Percentiles rank a stretch among this genome's conserved stretches.
Conservation (phyloP, 352 stramenopile genomes). For the Phytopythium oedochilum region DNA sequence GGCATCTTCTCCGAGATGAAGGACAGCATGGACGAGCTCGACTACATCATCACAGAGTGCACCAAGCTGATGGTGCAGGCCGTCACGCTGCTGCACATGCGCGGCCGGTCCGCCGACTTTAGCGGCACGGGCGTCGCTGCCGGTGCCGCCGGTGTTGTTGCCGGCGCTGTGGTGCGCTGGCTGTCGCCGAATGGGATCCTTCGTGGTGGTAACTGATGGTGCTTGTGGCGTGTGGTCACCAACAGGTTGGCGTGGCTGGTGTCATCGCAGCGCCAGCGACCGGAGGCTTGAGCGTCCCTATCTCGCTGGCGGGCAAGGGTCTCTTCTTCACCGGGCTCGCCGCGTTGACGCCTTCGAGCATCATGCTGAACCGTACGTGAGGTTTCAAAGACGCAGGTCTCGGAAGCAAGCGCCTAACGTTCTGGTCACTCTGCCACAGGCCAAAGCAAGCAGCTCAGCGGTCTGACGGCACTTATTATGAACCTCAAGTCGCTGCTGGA, state of each 20-base stretch:
- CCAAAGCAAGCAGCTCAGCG: conserved; percentile 77
- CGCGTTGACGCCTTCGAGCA: conserved; percentile 74
- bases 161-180: conserved; percentile 57
- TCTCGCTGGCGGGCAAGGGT: conserved; percentile 79
- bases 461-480: conserved; percentile 68
- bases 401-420: not conserved
- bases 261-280: conserved; percentile 74
- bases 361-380: conserved; percentile 83
- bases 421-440: conserved; percentile 23
- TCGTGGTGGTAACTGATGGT: not conserved
- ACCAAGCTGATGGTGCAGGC: conserved; percentile 84
- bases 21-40: conserved; percentile 70
- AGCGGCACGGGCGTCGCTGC: conserved; percentile 81
- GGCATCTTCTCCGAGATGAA: conserved; percentile 68
- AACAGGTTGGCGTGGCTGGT: conserved; percentile 57
- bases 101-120: conserved; percentile 73
- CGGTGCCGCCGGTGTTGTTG: conserved; percentile 74
- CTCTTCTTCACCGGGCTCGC: conserved; percentile 79
- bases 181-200: not conserved
- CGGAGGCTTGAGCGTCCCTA: conserved; percentile 75
- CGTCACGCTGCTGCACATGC: conserved; percentile 84
- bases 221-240: not conserved
- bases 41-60: conserved; percentile 76
- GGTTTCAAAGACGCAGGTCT: too few relatives aligned
- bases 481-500: conserved; percentile 80